Conservation (phyloP, 345 rosid genomes). For the Eutrema heterophyllum region DNA sequence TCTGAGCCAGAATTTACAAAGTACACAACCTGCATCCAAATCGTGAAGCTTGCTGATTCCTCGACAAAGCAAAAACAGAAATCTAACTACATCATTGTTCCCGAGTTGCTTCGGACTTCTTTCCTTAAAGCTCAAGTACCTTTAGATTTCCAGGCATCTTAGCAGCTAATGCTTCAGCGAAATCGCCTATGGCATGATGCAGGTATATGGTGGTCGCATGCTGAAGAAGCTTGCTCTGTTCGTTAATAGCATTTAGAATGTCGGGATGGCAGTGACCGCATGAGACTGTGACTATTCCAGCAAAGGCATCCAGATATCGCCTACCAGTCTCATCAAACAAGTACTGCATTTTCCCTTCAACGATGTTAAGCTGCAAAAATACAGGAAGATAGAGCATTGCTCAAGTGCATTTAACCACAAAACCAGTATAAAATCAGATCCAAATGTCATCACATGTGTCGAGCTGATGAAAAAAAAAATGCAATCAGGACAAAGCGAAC, state of each 20-base stretch:
- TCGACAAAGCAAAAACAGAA: background rate
- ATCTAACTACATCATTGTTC: background rate
- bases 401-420: background rate
- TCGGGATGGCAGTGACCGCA: slow-evolving; percentile 97
- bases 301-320: slow-evolving; percentile 82
- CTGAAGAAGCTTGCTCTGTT: slow-evolving; percentile 87
- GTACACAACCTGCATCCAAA: slow-evolving; percentile 71
- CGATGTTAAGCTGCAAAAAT: slow-evolving; percentile 66
- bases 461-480: background rate
- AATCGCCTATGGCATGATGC: slow-evolving; percentile 80
- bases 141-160: slow-evolving; percentile 93
- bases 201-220: slow-evolving; percentile 87
- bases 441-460: background rate
- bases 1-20: slow-evolving; percentile 92
- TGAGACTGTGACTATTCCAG: slow-evolving; percentile 89
- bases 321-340: slow-evolving; percentile 77
- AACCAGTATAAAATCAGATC: background rate
- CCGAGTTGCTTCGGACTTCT: background rate
- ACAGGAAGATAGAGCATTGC: background rate
- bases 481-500: background rate
- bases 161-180: slow-evolving; percentile 82
- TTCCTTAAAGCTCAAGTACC: slow-evolving; percentile 32
- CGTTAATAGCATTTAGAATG: slow-evolving; percentile 55
- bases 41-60: background rate
- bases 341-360: slow-evolving; percentile 98